Base-by-base conservation (phyloP, 164 flowering plant genomes). In the Platanus orientalis region DNA sequence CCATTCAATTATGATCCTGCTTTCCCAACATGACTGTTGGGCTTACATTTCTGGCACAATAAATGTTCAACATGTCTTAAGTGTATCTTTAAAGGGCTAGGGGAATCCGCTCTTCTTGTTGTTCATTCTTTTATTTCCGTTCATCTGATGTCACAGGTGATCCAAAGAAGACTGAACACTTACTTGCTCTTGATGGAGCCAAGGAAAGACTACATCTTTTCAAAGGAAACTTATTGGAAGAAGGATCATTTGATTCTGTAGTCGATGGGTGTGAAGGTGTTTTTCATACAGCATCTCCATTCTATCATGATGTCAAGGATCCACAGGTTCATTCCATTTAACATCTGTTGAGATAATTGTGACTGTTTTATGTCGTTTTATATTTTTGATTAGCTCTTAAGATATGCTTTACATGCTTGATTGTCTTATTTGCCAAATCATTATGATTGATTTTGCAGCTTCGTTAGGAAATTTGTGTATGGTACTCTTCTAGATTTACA, bases 161-260 rank as follows among this genome's bases (percentile, higher is more conserved):
- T 71, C 75, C 81, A 0, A 79, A 73, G 64, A 86, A 86, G 79
- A 76, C 76, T 19, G 73, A 73, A 14, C 88, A 86, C 73, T 76
- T 86, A 30, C 71, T 59, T 60, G 26, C 65, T 1, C 83, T 86
- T 58, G 83, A 79, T 65, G 91, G 86, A 48, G 89, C 89, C 39
- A 69, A 60, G 68, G 79, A 77, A 64, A 75, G 79, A 23, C 78
- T 79, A 47, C 70, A 72, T 13, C 51, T 76, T 51, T 69, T 76
- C 19, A 68, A 71, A 73, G 82, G 78, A 51, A 65, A 79, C 40
- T 70, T 79, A 24, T 36, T 76, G 42, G 82, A 73, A 62, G 76
- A 73, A 59, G 82, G 79, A 40, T 71, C 80, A 6, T 79, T 79
- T 69, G 83, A 79, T 70, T 61, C 80, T 36, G 57, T 67, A 7